These are phyloP conservation scores for Botryosphaeria dothidea DNA, from an alignment of 2,329 filamentous ascomycete genomes.

Conservation along the genomic window DNA sequence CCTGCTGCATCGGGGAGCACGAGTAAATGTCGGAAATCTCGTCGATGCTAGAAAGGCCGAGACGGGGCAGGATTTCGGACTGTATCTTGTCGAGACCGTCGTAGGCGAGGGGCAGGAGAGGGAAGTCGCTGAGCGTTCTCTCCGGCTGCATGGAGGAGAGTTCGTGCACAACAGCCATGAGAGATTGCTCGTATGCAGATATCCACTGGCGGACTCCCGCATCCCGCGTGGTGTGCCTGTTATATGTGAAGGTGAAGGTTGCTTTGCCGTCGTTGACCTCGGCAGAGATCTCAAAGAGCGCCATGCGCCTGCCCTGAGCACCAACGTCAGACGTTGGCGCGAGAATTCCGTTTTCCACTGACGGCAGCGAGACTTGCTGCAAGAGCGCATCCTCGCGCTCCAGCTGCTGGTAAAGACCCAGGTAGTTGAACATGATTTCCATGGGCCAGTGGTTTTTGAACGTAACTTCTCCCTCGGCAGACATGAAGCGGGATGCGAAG, in stretches of 20 bases:
- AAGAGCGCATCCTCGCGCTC: slow-evolving; percentile 32
- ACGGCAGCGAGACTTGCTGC: not conserved
- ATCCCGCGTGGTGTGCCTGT: slow-evolving; percentile 50
- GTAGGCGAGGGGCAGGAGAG: not conserved
- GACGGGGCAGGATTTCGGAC: not conserved
- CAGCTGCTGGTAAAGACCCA: slow-evolving; percentile 53
- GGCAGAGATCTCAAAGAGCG: slow-evolving; percentile 55
- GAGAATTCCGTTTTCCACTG: not conserved
- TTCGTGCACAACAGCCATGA: slow-evolving; percentile 33
- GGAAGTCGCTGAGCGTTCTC: slow-evolving; percentile 1
- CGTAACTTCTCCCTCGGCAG: not conserved
- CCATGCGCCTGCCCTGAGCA: slow-evolving; percentile 42
- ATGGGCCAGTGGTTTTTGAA: slow-evolving; percentile 31
- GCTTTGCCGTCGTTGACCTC: slow-evolving; percentile 50
- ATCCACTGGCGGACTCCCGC: slow-evolving; percentile 47
- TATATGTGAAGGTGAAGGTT: slow-evolving; percentile 54
- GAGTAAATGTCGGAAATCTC: slow-evolving; percentile 10
- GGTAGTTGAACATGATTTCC: slow-evolving; percentile 61
- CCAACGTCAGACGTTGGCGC: slow-evolving; percentile 4
- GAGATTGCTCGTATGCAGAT: slow-evolving; percentile 35
- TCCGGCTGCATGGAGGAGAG: not conserved
- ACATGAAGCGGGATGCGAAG: not conserved
- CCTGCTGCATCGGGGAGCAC: slow-evolving; percentile 18
- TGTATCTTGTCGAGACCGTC: not conserved
- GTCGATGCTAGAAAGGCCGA: slow-evolving; percentile 25